Base-by-base conservation (phyloP, 768 basidiomycete species). In the Goffeauzyma gilvescens region DNA sequence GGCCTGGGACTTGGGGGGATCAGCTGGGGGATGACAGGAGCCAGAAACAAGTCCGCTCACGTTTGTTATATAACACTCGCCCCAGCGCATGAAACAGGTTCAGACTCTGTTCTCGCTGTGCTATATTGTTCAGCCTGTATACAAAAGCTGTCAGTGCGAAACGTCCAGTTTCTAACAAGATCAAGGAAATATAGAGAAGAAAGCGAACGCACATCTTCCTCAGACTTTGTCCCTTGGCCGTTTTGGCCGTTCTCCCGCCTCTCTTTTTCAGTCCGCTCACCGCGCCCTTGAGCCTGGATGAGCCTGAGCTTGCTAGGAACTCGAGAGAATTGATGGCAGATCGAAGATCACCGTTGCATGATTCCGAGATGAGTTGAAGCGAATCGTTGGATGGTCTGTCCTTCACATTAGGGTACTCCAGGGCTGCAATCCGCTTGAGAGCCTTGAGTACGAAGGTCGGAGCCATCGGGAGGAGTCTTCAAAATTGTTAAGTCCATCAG, bases 261-360 rank as follows among this genome's bases (percentile, higher is more conserved):
- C n/a, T n/a, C n/a, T n/a, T n/a, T n/a, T n/a, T n/a, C n/a, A n/a
- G n/a, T n/a, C n/a, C n/a, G n/a, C n/a, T n/a, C n/a, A n/a, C n/a
- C n/a, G n/a, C n/a, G n/a, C n/a, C n/a, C n/a, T n/a, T n/a, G n/a
- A n/a, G n/a, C n/a, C n/a, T n/a, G n/a, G n/a, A n/a, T n/a, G n/a
- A n/a, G n/a, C n/a, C n/a, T n/a, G n/a, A n/a, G n/a, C n/a, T n/a
- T n/a, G n/a, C 14, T 71, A 90, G 1, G 78, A 98, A 87, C 57
- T 98, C 82, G 6, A 96, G 69, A 0, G 80, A 77, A 76, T 90
- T 96, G 47, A 95, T 73, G 1, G 89, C 90, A 44, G 81, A 82
- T 32, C 93, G 71, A 27, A 98, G 81, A 56, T 98, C 93, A 0
- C 93, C 93, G 54, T 81, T 80, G 3, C 81, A 72, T 2, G 80